phyloP scores from a whole-genome alignment of 2,329 filamentous ascomycete species.

The Ophidiomyces ophidiicola region DNA sequence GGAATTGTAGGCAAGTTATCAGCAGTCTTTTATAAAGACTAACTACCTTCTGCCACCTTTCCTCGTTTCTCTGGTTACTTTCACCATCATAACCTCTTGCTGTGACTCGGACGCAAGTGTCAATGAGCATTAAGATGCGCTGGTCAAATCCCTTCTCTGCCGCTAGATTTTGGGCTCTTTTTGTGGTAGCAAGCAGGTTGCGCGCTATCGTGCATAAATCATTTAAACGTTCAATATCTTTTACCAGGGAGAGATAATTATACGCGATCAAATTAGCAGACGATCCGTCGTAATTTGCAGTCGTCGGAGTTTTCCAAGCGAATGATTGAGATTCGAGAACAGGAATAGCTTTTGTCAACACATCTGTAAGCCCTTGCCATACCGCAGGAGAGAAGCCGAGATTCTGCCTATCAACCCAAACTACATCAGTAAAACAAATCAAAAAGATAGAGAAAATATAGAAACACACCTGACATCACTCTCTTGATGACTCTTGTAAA shows the following conservation, averaged over 20 bases:
- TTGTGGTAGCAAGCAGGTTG: conserved; percentile 50
- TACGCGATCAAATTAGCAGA: conserved; percentile 50
- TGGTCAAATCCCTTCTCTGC: conserved; percentile 49
- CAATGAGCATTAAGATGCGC: conserved; percentile 49
- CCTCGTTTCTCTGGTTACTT: conserved; percentile 48
- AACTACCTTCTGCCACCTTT: conserved; percentile 54
- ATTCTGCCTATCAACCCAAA: conserved; percentile 34
- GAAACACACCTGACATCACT: conserved; percentile 39
- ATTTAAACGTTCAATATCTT: conserved; percentile 52
- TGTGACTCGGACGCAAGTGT: conserved; percentile 52
- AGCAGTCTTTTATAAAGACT: conserved; percentile 54
- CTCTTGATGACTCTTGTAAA: conserved; percentile 46
- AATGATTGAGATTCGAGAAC: conserved; percentile 52
- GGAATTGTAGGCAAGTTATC: conserved; percentile 53
- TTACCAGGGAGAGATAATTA: conserved; percentile 46
- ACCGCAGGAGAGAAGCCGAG: conserved; percentile 45
- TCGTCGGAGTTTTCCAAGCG: conserved; percentile 45
- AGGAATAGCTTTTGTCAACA: conserved; percentile 48
- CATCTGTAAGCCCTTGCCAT: conserved; percentile 48
- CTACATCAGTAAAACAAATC: background rate
- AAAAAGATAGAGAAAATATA: background rate
- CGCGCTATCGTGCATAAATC: conserved; percentile 50
- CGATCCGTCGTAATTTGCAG: conserved; percentile 46
- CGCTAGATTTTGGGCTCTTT: conserved; percentile 50
- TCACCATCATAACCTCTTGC: conserved; percentile 54